These are phyloP conservation scores for Musa schizocarpa DNA, from an alignment of 176 grass and related monocot genomes.

Conservation along the genomic window DNA sequence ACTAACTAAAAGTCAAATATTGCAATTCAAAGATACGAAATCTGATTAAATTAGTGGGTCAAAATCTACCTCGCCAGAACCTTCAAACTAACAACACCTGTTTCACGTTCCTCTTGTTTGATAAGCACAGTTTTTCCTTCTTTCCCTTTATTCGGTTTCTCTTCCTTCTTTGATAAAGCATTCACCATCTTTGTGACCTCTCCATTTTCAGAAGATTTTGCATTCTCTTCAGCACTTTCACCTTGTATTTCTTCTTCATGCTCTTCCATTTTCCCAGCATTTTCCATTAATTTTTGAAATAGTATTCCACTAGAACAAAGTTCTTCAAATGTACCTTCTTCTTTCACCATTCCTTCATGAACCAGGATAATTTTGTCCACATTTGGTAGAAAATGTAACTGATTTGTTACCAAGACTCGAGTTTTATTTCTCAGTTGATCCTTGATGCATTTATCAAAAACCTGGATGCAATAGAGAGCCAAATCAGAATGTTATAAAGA, in stretches of 20 bases:
- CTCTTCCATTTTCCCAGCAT: constrained; percentile 99
- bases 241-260: constrained; percentile 68
- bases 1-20: not conserved
- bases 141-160: constrained; percentile 51
- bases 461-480: constrained; percentile 34
- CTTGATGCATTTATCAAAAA: constrained; percentile 99
- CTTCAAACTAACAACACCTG: constrained; percentile 76
- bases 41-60: not conserved
- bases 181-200: constrained; percentile 24
- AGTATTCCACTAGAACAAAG: constrained; percentile 68
- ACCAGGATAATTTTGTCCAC: constrained; percentile 86
- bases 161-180: constrained; percentile 35
- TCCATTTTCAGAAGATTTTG: constrained; percentile 51
- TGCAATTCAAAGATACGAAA: not conserved
- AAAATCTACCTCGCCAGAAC: constrained; percentile 79
- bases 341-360: constrained; percentile 91
- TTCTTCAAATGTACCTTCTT: constrained; percentile 95
- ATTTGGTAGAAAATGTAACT: constrained; percentile 96
- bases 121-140: constrained; percentile 84
- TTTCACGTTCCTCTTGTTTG: constrained; percentile 98
- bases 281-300: constrained; percentile 98
- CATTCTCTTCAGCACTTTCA: constrained; percentile 27
- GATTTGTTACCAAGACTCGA: constrained; percentile 90
- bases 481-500: not conserved
- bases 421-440: constrained; percentile 85